These are phyloP conservation scores for Amesomyces nigricolor DNA, from an alignment of 2,329 filamentous ascomycete species.

Conservation along the genomic window DNA sequence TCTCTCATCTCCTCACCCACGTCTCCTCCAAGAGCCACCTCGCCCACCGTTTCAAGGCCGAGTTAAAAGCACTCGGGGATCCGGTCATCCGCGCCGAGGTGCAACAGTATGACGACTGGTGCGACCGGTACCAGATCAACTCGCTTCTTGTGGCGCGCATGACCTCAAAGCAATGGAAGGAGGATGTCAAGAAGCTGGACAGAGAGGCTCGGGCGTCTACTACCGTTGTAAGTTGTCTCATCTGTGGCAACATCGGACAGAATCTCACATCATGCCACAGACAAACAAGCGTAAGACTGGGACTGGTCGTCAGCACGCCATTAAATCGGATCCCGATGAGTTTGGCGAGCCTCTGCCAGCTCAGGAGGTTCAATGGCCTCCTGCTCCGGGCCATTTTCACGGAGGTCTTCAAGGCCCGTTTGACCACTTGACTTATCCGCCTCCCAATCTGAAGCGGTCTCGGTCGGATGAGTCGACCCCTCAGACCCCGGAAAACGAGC, in stretches of 20 bases:
- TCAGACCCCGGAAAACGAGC: conserved; percentile 17
- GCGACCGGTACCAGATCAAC: conserved; percentile 63
- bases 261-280: not conserved
- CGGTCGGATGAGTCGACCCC: conserved; percentile 17
- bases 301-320: not conserved
- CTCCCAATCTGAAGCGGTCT: conserved; percentile 21
- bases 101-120: conserved; percentile 72
- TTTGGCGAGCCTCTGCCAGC: not conserved
- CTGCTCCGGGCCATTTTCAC: conserved; percentile 6
- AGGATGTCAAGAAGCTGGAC: conserved; percentile 24
- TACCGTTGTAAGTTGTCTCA: conserved; percentile 13
- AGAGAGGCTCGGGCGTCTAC: conserved; percentile 25
- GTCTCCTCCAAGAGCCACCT: conserved; percentile 90
- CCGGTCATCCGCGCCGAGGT: conserved; percentile 57
- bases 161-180: conserved; percentile 65
- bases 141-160: conserved; percentile 71
- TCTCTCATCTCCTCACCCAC: conserved; percentile 88
- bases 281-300: conserved; percentile 1
- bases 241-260: too few relatives aligned
- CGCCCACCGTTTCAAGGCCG: conserved; percentile 74
- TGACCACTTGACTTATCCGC: conserved; percentile 22
- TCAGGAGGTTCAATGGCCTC: conserved; percentile 21
- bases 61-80: conserved; percentile 65
- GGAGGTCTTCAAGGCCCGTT: conserved; percentile 15
- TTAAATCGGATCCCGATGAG: conserved; percentile 24